A percentile compares a stretch with the other conserved stretches of the same genome.
Conservation (phyloP, 495 filamentous ascomycete species). For the Podospora pseudoanserina region DNA sequence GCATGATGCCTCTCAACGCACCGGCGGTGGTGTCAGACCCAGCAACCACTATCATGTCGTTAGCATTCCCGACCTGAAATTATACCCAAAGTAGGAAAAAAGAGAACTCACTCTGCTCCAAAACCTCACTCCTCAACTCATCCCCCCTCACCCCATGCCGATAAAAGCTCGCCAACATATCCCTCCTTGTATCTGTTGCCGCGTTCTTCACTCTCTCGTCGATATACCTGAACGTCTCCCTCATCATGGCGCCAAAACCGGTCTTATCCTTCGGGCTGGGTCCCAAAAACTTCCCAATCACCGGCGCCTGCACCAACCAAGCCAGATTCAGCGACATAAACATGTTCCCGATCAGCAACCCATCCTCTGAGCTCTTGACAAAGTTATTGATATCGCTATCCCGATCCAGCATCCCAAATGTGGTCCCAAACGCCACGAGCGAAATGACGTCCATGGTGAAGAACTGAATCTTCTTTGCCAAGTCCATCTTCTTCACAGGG, state of each 20-base stretch:
- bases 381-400: slow-evolving; percentile 34
- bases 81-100: too few species aligned
- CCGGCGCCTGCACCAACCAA: slow-evolving; percentile 47
- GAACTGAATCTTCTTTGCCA: slow-evolving; percentile 39
- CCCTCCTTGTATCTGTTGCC: slow-evolving; percentile 20
- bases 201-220: slow-evolving; percentile 30
- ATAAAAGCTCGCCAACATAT: slow-evolving; percentile 46
- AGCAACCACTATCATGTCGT: slow-evolving; percentile 22
- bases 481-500: slow-evolving; percentile 39
- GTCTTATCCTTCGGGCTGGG: slow-evolving; percentile 49
- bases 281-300: slow-evolving; percentile 34
- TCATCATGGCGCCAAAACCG: slow-evolving; percentile 33
- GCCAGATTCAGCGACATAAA: slow-evolving; percentile 29
- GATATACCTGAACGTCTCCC: slow-evolving; percentile 23
- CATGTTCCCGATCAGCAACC: slow-evolving; percentile 25
- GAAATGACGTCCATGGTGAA: slow-evolving; percentile 44
- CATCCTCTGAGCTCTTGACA: slow-evolving; percentile 25
- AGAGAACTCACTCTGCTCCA: slow-evolving; percentile 27
- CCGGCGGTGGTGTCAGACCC: slow-evolving; percentile 62
- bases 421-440: slow-evolving; percentile 33
- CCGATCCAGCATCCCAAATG: slow-evolving; percentile 35
- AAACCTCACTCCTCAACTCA: slow-evolving; percentile 36
- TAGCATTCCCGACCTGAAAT: too few species aligned
- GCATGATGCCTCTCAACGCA: slow-evolving; percentile 53
- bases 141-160: slow-evolving; percentile 38